phyloP scores from a whole-genome alignment of 2,329 filamentous ascomycete genomes.

The Fusarium dlaminii region DNA sequence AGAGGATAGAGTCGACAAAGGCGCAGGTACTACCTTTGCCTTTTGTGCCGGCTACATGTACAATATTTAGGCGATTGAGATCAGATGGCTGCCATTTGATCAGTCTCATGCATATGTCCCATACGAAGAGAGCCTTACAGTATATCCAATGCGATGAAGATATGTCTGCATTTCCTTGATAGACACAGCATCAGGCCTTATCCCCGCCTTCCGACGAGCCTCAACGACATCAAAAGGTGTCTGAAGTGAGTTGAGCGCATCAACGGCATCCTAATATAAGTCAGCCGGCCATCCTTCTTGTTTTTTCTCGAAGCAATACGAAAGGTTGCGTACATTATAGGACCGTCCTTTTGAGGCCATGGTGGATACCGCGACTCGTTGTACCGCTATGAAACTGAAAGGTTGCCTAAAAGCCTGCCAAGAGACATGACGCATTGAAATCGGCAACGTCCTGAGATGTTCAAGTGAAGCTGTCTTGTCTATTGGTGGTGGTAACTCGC shows the following conservation, averaged over 20 bases:
- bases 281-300: slow-evolving; percentile 6
- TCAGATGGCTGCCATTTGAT: slow-evolving; percentile 51
- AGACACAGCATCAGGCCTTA: slow-evolving; percentile 73
- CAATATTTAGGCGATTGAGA: slow-evolving; percentile 69
- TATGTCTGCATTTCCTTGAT: slow-evolving; percentile 84
- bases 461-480: slow-evolving; percentile 6
- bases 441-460: neutral
- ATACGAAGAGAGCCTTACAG: slow-evolving; percentile 53
- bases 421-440: slow-evolving; percentile 48
- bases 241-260: slow-evolving; percentile 88
- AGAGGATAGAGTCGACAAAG: slow-evolving; percentile 71
- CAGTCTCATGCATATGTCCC: neutral
- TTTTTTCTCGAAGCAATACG: neutral
- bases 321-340: slow-evolving; percentile 45
- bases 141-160: slow-evolving; percentile 80
- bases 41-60: slow-evolving; percentile 81
- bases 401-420: slow-evolving; percentile 40
- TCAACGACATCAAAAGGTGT: slow-evolving; percentile 86
- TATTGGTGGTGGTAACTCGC: slow-evolving; percentile 22
- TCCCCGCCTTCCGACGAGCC: slow-evolving; percentile 77
- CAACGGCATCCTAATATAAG: slow-evolving; percentile 77
- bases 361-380: slow-evolving; percentile 27
- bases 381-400: slow-evolving; percentile 28
- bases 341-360: slow-evolving; percentile 46
- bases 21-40: slow-evolving; percentile 80